Percentiles rank a stretch among this genome's conserved stretches.
These are phyloP conservation scores for Meyerozyma athensensis DNA, from an alignment of 1,139 yeast genomes.

Conservation along the genomic window DNA sequence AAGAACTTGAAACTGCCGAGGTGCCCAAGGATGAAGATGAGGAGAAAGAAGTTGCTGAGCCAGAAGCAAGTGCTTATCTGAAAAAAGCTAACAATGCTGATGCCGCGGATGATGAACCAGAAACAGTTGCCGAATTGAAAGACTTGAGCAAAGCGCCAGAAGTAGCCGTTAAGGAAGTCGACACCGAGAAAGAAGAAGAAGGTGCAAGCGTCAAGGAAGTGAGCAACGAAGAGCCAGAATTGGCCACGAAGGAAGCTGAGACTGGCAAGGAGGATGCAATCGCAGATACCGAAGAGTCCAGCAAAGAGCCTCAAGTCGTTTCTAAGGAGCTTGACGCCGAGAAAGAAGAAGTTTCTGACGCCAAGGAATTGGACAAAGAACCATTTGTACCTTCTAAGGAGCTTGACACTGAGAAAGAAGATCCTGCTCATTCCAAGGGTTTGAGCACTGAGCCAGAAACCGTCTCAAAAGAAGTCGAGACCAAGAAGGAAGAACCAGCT, in stretches of 20 bases:
- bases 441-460: constrained; percentile 7
- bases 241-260: not conserved
- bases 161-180: not conserved
- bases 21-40: constrained; percentile 2
- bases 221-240: not conserved
- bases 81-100: not conserved
- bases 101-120: not conserved
- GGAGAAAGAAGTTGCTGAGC: constrained; percentile 2
- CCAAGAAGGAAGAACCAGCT: constrained; percentile 9
- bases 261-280: constrained; percentile 1
- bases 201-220: not conserved
- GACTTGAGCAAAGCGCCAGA: too few relatives aligned
- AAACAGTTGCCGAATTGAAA: too few relatives aligned
- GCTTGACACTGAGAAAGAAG: constrained; percentile 6
- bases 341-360: constrained; percentile 1
- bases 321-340: constrained; percentile 3
- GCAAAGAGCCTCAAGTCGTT: too few relatives aligned
- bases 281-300: not conserved
- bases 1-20: constrained; percentile 7
- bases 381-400: constrained; percentile 4
- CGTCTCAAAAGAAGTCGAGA: constrained; percentile 7
- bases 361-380: too few relatives aligned
- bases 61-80: not conserved
- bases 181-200: constrained; percentile 1
- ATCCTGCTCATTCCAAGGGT: too few relatives aligned